A percentile compares a stretch with the other conserved stretches of the same genome.
Conservation (phyloP, 2,329 filamentous ascomycete species). For the Pseudocercospora musae region DNA sequence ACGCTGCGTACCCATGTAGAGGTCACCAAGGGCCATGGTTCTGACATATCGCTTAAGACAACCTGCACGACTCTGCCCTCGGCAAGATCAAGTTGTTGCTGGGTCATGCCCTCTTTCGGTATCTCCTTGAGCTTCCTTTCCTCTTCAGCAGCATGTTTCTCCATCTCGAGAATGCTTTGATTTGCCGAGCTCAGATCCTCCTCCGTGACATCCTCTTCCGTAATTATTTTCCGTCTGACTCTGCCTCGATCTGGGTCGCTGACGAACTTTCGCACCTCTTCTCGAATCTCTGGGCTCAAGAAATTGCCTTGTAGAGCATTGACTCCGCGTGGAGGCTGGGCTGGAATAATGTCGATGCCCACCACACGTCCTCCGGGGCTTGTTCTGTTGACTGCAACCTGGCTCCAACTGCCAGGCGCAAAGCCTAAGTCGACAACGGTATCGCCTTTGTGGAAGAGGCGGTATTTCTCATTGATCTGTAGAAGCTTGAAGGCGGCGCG, state of each 20-base stretch:
- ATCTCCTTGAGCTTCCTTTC: slow-evolving; percentile 8
- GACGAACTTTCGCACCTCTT: slow-evolving; percentile 73
- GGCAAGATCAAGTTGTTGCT: slow-evolving; percentile 27
- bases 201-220: slow-evolving; percentile 34
- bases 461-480: slow-evolving; percentile 81
- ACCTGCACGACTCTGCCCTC: slow-evolving; percentile 71
- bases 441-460: slow-evolving; percentile 73
- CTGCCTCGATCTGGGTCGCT: slow-evolving; percentile 60
- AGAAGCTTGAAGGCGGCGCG: slow-evolving; percentile 91
- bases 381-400: slow-evolving; percentile 80
- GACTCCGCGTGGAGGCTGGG: slow-evolving; percentile 85
- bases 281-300: slow-evolving; percentile 68
- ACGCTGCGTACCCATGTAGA: slow-evolving; percentile 82
- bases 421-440: slow-evolving; percentile 89
- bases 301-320: slow-evolving; percentile 95
- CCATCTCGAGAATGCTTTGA: slow-evolving; percentile 65
- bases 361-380: slow-evolving; percentile 70
- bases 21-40: slow-evolving; percentile 80
- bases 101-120: slow-evolving; percentile 16
- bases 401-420: slow-evolving; percentile 63
- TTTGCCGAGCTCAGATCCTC: slow-evolving; percentile 42
- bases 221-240: slow-evolving; percentile 30
- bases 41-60: slow-evolving; percentile 98
- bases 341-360: slow-evolving; percentile 91
- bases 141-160: slow-evolving; percentile 45